Base-by-base conservation (phyloP, 208 protist species). In the Herpetomonas samuelpessoai region DNA sequence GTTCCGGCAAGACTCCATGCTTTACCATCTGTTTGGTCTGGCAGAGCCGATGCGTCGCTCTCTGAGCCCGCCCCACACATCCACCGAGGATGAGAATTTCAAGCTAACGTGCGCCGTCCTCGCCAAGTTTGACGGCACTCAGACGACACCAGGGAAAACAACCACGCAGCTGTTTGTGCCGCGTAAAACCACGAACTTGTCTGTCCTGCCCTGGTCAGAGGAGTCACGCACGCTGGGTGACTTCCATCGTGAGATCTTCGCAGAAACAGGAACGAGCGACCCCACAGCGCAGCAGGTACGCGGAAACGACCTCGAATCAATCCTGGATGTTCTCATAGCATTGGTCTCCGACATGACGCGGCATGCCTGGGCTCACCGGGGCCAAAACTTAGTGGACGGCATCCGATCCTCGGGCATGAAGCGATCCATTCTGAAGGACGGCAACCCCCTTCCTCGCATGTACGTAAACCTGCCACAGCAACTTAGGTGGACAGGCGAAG, bases 11-110 rank as follows among this genome's bases (percentile, higher is more conserved):
- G 65, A 84, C 56, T 62, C 73, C 2, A 31, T 84, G 35, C 81
- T 76, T 55, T 77, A 73, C 18, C 81, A 88, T 45, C 62, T 88
- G 22, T 88, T 88, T 41, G 78, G 78, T 1, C 46, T 78, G 18
- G 25, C 24, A 21, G 45, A 35, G 19, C 60, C 70, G 1, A 44
- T 82, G 48, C 66, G 76, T 18, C 70, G 63, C 1, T 54, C 62
- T 10, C 58, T 69, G 27, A 57, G 38, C 2, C 76, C 70, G 6
- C 53, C 57, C 46, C 60, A 47, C 22, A 51, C 55, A 1, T 2
- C 22, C 4, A 28, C 35, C 31, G 53, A 22, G 2, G 62, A 24
- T 6, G 55, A 68, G 9, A 63, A 67, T 35, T 29, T 69, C 2
- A 58, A 44, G 2, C 47, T 75, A 22, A 81, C 67, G 4, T 68